These are phyloP conservation scores for Flaveria brownii DNA, from an alignment of 129 eudicot genomes.

Conservation along the genomic window DNA sequence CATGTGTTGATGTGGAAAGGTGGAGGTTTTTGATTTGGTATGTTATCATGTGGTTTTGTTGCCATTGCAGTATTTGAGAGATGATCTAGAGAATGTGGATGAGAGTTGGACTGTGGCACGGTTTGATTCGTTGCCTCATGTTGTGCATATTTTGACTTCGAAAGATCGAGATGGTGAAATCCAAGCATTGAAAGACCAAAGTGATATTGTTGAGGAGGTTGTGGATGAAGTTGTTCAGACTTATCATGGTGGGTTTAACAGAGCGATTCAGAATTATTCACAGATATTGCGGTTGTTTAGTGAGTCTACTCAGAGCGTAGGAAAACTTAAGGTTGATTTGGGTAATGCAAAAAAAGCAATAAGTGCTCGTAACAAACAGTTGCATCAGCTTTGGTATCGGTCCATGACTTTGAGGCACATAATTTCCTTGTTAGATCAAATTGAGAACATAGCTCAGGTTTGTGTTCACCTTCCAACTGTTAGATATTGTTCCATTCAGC, in stretches of 20 bases:
- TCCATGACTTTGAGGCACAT: conserved; percentile 96
- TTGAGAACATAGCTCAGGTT: conserved; percentile 96
- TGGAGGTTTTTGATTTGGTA: background rate
- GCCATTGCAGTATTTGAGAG: conserved; percentile 65
- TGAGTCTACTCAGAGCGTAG: conserved; percentile 83
- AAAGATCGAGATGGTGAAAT: conserved; percentile 95
- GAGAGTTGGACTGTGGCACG: conserved; percentile 95
- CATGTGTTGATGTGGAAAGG: conserved; percentile 12
- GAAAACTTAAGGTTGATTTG: conserved; percentile 74
- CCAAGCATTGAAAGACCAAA: conserved; percentile 78
- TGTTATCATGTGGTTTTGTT: conserved; percentile 21
- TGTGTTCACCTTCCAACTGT: conserved; percentile 24
- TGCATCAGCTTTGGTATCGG: conserved; percentile 96
- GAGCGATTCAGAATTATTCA: conserved; percentile 97
- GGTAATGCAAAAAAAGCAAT: conserved; percentile 81
- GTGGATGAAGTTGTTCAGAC: conserved; percentile 99
- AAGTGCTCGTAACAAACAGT: conserved; percentile 93
- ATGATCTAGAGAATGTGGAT: conserved; percentile 74
- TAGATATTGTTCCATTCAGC: conserved; percentile 20
- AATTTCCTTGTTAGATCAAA: conserved; percentile 89
- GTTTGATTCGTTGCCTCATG: conserved; percentile 95
- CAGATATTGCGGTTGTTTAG: conserved; percentile 96
- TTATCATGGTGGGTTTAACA: conserved; percentile 95
- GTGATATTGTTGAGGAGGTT: conserved; percentile 90
- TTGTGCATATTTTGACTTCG: conserved; percentile 88